Conservation (phyloP, 75 land plant genomes). For the Cryptomeria japonica region DNA sequence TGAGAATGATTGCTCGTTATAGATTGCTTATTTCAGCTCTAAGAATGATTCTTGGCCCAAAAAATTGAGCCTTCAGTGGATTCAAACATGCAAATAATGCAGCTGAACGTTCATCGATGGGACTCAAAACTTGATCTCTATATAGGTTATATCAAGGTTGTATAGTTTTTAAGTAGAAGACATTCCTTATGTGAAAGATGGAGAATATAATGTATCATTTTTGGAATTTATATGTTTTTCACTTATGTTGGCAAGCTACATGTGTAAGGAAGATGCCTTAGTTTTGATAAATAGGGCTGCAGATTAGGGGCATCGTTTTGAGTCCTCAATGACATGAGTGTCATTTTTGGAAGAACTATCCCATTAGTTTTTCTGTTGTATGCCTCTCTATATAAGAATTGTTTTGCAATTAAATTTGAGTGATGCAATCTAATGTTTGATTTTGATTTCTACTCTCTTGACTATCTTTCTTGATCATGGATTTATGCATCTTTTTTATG, state of each 20-base stretch:
- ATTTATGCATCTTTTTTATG: not conserved
- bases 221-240: not conserved
- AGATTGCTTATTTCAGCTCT: slow-evolving; percentile 31
- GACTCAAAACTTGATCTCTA: not conserved
- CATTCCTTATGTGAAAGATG: not conserved
- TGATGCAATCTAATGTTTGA: not conserved
- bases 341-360: not conserved
- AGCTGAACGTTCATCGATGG: not conserved
- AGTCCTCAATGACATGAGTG: not conserved
- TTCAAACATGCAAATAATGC: not conserved
- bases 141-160: too few relatives aligned
- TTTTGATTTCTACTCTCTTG: not conserved
- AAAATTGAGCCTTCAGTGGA: not conserved
- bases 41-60: not conserved
- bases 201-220: not conserved
- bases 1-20: slow-evolving; percentile 56
- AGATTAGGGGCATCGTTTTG: not conserved
- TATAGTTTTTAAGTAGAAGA: too few relatives aligned
- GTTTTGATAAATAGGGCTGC: not conserved
- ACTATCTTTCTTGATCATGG: not conserved
- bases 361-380: not conserved
- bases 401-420: not conserved
- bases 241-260: not conserved
- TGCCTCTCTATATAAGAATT: not conserved
- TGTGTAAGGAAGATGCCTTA: not conserved